Percentiles rank a stretch among this genome's conserved stretches.
Evolutionary conservation across 768 basidiomycete genomes (phyloP).

Genomic region (Fistulinella prunicolor): DNA sequence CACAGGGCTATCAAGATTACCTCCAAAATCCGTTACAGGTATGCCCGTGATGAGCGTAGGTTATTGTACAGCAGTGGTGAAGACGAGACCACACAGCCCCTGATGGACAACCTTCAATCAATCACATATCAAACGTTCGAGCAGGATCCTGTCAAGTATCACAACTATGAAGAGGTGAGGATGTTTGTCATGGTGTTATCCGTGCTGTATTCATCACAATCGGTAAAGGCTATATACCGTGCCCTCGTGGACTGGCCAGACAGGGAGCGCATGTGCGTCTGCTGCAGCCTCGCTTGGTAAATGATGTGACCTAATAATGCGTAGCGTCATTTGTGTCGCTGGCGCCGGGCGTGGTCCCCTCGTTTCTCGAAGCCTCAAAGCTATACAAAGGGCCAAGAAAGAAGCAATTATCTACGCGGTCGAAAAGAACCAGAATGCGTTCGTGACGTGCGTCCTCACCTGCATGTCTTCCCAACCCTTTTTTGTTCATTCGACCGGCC

Average conservation of each 20-base stretch:
- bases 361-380: conserved; percentile 78
- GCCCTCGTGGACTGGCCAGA: conserved; percentile 73
- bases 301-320: conserved; percentile 15
- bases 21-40: conserved; percentile 94
- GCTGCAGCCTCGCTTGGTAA: conserved; percentile 27
- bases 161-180: conserved; percentile 86
- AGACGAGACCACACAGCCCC: conserved; percentile 50
- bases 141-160: conserved; percentile 95
- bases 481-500: conserved; percentile 15
- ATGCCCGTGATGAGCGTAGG: conserved; percentile 15
- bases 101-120: conserved; percentile 97
- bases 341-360: conserved; percentile 95
- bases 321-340: conserved; percentile 83
- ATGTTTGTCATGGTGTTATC: conserved; percentile 7
- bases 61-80: conserved; percentile 7
- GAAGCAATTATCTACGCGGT: conserved; percentile 77
- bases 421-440: conserved; percentile 97
- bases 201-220: conserved; percentile 8
- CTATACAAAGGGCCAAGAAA: conserved; percentile 63
- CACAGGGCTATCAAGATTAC: conserved; percentile 92
- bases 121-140: conserved; percentile 98
- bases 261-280: conserved; percentile 55
- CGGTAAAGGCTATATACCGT: conserved; percentile 66
- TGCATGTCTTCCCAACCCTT: conserved; percentile 7
- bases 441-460: conserved; percentile 73